Evolutionary conservation across 345 rosid genomes (phyloP).

Genomic region (Gossypium herbaceum): DNA sequence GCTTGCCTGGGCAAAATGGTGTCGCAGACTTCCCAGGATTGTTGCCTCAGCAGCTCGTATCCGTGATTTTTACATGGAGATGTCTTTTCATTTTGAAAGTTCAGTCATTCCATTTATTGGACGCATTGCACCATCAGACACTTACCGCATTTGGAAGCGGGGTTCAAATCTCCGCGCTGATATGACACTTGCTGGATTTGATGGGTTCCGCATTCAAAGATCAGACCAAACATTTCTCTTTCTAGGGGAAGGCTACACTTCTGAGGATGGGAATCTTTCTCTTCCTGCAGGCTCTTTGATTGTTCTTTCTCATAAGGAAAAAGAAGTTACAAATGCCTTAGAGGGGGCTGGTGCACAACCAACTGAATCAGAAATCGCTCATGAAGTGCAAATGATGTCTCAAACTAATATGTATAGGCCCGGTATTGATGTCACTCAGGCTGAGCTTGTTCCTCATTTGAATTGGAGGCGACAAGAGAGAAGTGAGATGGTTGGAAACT

Average conservation of each 20-base stretch:
- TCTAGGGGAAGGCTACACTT: slow-evolving; percentile 77
- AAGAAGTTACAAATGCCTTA: slow-evolving; percentile 89
- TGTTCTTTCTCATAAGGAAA: slow-evolving; percentile 93
- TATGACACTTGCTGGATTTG: slow-evolving; percentile 97
- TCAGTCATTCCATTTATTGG: slow-evolving; percentile 95
- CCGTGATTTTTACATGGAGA: slow-evolving; percentile 97
- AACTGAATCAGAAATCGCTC: slow-evolving; percentile 89
- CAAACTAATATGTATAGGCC: slow-evolving; percentile 99
- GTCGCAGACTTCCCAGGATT: slow-evolving; percentile 89
- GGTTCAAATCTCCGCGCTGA: slow-evolving; percentile 99
- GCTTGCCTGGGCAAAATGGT: slow-evolving; percentile 99
- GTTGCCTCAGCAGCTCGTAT: slow-evolving; percentile 84
- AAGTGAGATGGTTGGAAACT: slow-evolving; percentile 85
- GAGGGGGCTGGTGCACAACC: slow-evolving; percentile 98
- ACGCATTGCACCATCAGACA: slow-evolving; percentile 97
- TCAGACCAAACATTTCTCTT: slow-evolving; percentile 92
- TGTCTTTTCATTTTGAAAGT: slow-evolving; percentile 94
- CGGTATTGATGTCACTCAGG: slow-evolving; percentile 96
- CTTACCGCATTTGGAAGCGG: slow-evolving; percentile 97
- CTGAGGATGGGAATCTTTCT: slow-evolving; percentile 67
- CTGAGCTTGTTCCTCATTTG: slow-evolving; percentile 82
- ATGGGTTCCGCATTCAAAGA: slow-evolving; percentile 92
- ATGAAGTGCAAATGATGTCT: slow-evolving; percentile 91
- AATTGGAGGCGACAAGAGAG: slow-evolving; percentile 99
- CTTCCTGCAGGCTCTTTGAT: slow-evolving; percentile 75